Evolutionary conservation across 1,284 basidiomycete species (phyloP), one percentile per base, ranked within the genome.

Genomic region (Naganishia albida): DNA sequence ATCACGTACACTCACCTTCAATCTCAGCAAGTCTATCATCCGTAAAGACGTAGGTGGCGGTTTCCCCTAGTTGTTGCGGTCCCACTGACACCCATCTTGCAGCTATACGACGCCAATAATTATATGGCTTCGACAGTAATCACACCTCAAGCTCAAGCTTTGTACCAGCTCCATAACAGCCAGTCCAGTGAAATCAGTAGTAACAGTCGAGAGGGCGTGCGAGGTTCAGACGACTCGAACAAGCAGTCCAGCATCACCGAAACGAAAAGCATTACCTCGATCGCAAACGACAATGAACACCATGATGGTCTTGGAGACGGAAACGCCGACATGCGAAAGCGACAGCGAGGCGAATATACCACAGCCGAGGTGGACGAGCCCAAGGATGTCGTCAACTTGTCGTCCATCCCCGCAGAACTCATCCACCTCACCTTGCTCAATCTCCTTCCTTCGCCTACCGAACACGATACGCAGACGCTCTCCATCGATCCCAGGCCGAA

Each of bases 51-150:
- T 52, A 38, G 12, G 50, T 52, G 8, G 34, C 34, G 34, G 34
- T 34, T 34, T 34, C 34, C 34, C 34, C 34, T 34, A 6, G 34
- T 34, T 20, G n/a, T 60, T 7, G 26, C 26, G 34, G 20, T 25
- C 34, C 18, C 20, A 16, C 46, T 60, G 44, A 60, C 20, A n/a
- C 25, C 46, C 7, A 7, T 50, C 30, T 34, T 40, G 6, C 20
- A 46, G 43, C 18, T n/a, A 59, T 48, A 38, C 57, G 54, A 49
- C 57, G 57, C 57, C 57, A 49, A 60, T 60, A 18, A 60, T 60
- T 60, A 50, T 60, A 60, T 60, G 57, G 57, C 57, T 60, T 60
- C 57, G 57, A 60, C 57, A 60, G 46, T 60, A 40, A 60, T 23
- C 34, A 60, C 57, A 25, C 57, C 57, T 50, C 57, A 60, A 60